Evolutionary conservation across 192 early-diverging fungal genomes (phyloP), one percentile per base, ranked within the genome.

Genomic region (Funneliformis mosseae): DNA sequence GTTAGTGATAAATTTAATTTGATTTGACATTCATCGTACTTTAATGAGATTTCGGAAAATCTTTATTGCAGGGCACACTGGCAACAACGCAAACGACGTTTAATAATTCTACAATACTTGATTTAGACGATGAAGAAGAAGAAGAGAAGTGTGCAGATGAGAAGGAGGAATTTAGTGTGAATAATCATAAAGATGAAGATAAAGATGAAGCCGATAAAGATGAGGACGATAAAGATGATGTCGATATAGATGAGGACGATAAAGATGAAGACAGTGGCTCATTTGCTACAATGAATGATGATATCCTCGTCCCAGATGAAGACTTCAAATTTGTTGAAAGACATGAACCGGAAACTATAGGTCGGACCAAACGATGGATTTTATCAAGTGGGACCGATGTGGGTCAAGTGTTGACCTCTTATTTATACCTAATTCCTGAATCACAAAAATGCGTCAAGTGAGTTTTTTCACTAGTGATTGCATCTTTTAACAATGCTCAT

Each of bases 371-470:
- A 60, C 72, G 61, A 14, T 74, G 79, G 79, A 73, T 74, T 39
- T 73, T 80, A 59, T 74, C 79, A 41, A 80, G 79, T 80, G 79
- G 79, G 25, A 80, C 68, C 12, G 71, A 80, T 61, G 79, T 80
- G 60, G 69, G 60, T 43, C 69, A 80, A 45, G 27, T 80, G 8
- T 80, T 74, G 79, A 5, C 69, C 33, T 18, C 14, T 55, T 80
- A 80, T 42, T 42, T 39, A 38, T n/a, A 8, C 5, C 10, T 7
- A 73, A 80, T 80, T 0, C 79, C 79, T 23, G 79, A 80, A 38
- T 74, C 79, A 62, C 18, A 80, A 73, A 80, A 80, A 21, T 80
- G 79, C 28, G 7, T 73, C 0, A 21, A 80, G 79, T 80, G 41
- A 80, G 79, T 73, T 73, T 23, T 73, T 73, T 12, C 21, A 61